Evolutionary conservation across 108 stramenopile species (phyloP), one percentile per base, ranked within the genome.

Genomic region (Mediolabrus comicus): DNA sequence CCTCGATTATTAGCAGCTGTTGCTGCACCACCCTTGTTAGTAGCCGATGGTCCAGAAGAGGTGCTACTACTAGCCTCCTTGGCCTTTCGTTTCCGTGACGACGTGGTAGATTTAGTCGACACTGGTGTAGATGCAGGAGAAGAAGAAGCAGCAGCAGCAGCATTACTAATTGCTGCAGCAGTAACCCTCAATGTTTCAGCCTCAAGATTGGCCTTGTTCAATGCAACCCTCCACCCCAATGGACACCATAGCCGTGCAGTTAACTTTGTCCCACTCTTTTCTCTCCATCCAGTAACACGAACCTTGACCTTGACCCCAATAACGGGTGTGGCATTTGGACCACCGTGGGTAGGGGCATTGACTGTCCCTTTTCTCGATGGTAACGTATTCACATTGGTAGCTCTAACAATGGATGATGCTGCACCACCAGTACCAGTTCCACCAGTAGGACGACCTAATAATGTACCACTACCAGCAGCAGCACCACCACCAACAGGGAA

Each of bases 261-360:
- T 25, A 75, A 54, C 31, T 29, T 55, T 13, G 51, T 35, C 10
- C 71, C 55, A n/a, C 52, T 38, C 62, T 75, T 75, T 22, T 75
- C 74, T 29, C 66, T 67, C 52, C 41, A 75, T n/a, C 64, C 74
- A 0, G 38, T 5, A 41, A 72, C 62, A 1, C 62, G 61, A 27
- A 75, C 52, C 30, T 75, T 67, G 53, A 75, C 65, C 65, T 60
- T 67, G 38, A 75, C 36, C 7, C 53, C 60, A 30, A 67, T 59
- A 1, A 62, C 30, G 25, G 60, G 56, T 12, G 34, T 53, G 38
- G 17, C n/a, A 28, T 56, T 38, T 6, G 31, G 31, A 36, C 27
- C 61, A 43, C 41, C 61, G 32, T 61, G 36, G 6, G 60, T 61
- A 2, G 41, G 3, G 24, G 57, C 25, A 41, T 61, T 60, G 41